Evolutionary conservation across 345 rosid species (phyloP), one percentile per base, ranked within the genome.

Genomic region (Eucalyptus regnans): DNA sequence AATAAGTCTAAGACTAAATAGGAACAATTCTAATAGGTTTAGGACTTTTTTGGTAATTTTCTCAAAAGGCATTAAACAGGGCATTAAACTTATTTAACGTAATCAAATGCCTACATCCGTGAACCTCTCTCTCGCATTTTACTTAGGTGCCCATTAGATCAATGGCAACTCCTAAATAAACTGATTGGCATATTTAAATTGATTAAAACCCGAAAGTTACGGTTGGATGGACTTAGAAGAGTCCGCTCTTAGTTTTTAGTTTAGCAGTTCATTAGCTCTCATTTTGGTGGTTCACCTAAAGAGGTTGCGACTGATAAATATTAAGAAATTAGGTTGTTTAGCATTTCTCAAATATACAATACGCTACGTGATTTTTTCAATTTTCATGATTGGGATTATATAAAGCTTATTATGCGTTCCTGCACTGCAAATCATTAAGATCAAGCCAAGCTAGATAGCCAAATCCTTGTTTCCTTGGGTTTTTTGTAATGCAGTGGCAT

Each of bases 1-100:
- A 16, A 16, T 14, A 52, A 52, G 1, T 0, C 1, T 52, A 20
- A 52, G 5, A 52, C 0, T 52, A 1, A 52, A 20, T 52, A 1
- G 5, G 10, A 0, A 52, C 10, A 7, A 52, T 52, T 52, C 2
- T 52, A 52, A 52, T 52, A 52, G 1, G 25, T 52, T 52, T 52
- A 20, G 0, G 58, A 52, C 25, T 52, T 52, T 52, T 52, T 52
- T 7, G 2, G 10, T 52, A 52, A 52, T 52, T 52, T 52, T 52
- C 58, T 52, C 58, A 3, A 52, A 20, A 9, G 25, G 10, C 58
- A 52, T 46, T 46, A 46, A 46, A 46, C 10, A 50, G 13, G 16
- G 51, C 14, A 14, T 56, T 56, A 56, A 9, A 56, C 29, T 56
- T 9, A 56, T 56, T 56, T 23, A 56, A 25, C 3, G 3, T 56